These are phyloP conservation scores for Chaetomiaceae sp. DNA, from an alignment of 2,329 filamentous ascomycete species.

Conservation along the genomic window DNA sequence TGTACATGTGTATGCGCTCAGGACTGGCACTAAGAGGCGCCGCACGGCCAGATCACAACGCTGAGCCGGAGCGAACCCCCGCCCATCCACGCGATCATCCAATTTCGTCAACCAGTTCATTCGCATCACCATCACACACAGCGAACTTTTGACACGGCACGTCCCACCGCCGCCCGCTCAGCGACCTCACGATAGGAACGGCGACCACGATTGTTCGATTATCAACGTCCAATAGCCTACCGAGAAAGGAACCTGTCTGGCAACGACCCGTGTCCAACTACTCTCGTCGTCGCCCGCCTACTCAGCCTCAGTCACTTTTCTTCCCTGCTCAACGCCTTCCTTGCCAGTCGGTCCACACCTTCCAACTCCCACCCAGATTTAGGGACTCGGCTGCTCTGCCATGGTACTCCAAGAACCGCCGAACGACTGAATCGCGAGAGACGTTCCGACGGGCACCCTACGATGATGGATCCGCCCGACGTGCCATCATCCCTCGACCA, in stretches of 20 bases:
- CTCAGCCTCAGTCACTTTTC: no score
- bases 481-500: slow-evolving; percentile 20
- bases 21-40: no score
- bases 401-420: slow-evolving; percentile 10
- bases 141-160: neutral
- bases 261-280: slow-evolving; percentile 1
- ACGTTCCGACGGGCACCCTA: neutral
- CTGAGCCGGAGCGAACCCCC: slow-evolving; percentile 12
- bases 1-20: no score
- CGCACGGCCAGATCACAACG: slow-evolving; percentile 9
- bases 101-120: no score
- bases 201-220: neutral
- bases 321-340: no score
- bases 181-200: neutral
- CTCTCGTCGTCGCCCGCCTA: no score
- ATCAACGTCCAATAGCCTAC: no score
- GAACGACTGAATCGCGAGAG: slow-evolving; percentile 7
- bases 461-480: slow-evolving; percentile 22
- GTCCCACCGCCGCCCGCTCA: neutral
- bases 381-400: slow-evolving; percentile 5
- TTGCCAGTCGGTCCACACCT: neutral
- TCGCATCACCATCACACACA: slow-evolving; percentile 1
- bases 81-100: slow-evolving; percentile 21
- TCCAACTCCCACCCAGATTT: neutral
- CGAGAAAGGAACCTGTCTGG: neutral